phyloP scores from a whole-genome alignment of 177 flowering plant species.

The Vitis hybrid region DNA sequence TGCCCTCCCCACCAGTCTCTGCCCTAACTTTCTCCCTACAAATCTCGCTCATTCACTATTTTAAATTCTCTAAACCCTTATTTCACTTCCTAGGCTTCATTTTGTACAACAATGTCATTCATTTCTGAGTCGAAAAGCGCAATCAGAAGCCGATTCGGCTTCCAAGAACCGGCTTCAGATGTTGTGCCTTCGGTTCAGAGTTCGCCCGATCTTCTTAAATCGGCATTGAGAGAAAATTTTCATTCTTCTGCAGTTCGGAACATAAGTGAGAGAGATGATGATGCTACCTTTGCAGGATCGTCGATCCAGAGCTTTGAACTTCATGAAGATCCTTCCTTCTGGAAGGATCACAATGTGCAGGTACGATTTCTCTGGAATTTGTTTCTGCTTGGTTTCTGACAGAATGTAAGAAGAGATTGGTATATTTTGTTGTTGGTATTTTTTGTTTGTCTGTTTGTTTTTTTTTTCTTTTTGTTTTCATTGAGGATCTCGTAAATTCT shows the following conservation, averaged over 20 bases:
- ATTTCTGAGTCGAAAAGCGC: conserved; percentile 69
- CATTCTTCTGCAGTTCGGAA: conserved; percentile 34
- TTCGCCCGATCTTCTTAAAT: conserved; percentile 52
- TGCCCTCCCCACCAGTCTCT: not conserved
- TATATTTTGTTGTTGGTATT: too few species aligned
- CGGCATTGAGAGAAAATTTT: conserved; percentile 39
- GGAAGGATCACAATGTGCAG: conserved; percentile 96
- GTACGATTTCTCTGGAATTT: conserved; percentile 23
- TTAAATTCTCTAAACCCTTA: not conserved
- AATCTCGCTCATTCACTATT: not conserved
- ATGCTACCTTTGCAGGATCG: conserved; percentile 9
- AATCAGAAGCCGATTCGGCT: conserved; percentile 56
- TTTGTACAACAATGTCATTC: conserved; percentile 52
- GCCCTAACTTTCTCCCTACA: conserved; percentile 14
- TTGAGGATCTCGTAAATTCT: too few species aligned
- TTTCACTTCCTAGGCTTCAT: not conserved
- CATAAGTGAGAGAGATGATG: conserved; percentile 27
- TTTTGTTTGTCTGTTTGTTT: too few species aligned
- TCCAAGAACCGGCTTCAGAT: conserved; percentile 32
- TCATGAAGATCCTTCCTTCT: conserved; percentile 74
- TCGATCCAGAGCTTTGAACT: conserved; percentile 68
- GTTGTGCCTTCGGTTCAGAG: conserved; percentile 22
- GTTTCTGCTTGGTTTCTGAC: not conserved
- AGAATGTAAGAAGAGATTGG: too few species aligned
- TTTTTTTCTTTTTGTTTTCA: too few species aligned